Conservation (phyloP, 495 filamentous ascomycete genomes). For the Hypoxylon perforatum region DNA sequence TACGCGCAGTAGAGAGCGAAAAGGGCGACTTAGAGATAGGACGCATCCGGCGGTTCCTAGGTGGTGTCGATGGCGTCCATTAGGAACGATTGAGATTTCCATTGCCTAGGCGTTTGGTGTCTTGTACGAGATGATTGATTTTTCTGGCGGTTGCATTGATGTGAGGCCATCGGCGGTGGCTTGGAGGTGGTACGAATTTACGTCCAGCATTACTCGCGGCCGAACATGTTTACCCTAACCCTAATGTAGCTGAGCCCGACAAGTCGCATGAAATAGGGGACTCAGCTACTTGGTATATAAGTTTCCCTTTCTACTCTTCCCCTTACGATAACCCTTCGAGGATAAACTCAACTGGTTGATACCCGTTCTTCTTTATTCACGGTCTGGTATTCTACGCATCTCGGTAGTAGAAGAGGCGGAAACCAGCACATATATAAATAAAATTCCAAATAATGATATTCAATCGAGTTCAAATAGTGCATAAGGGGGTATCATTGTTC, state of each 20-base stretch:
- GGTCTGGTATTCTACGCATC: neutral
- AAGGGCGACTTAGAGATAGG: conserved; percentile 73
- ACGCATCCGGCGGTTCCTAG: conserved; percentile 76
- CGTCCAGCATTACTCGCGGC: conserved; percentile 21
- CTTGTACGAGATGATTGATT: conserved; percentile 16
- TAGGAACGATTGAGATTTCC: conserved; percentile 31
- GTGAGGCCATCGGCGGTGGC: neutral
- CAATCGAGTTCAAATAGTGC: too few species aligned
- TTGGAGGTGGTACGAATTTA: conserved; percentile 27
- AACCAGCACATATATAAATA: neutral
- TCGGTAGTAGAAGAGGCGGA: too few species aligned
- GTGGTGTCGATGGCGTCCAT: conserved; percentile 69
- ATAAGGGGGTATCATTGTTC: too few species aligned
- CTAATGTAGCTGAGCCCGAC: conserved; percentile 22
- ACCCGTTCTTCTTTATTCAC: neutral
- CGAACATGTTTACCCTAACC: conserved; percentile 22
- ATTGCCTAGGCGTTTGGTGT: conserved; percentile 10
- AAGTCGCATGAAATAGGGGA: conserved; percentile 8
- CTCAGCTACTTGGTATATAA: conserved; percentile 5
- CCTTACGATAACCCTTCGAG: neutral
- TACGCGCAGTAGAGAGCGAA: conserved; percentile 80
- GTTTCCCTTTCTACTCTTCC: neutral
- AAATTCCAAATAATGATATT: too few species aligned
- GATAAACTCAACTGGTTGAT: neutral
- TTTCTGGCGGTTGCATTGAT: conserved; percentile 2